Percentiles rank a stretch among this genome's conserved stretches.
phyloP scores from a whole-genome alignment of 805 yeast genomes.

The Wickerhamomyces sydowiorum region DNA sequence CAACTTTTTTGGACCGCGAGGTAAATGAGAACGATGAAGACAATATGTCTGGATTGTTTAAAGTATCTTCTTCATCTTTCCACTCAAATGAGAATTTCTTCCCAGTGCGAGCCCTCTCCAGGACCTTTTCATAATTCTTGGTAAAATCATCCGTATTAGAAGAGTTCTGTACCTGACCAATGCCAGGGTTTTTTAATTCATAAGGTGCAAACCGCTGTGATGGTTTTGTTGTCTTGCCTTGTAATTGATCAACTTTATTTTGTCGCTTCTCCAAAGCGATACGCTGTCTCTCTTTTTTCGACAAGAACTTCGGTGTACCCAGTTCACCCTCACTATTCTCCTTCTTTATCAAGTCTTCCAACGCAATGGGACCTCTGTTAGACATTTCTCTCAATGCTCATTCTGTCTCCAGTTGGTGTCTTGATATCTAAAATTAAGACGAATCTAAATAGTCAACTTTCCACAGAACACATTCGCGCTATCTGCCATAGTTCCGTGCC shows the following conservation, averaged over 20 bases:
- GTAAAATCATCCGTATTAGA: constrained; percentile 1
- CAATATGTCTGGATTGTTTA: constrained; percentile 36
- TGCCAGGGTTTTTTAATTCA: not conserved
- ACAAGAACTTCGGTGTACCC: constrained; percentile 36
- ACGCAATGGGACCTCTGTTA: constrained; percentile 27
- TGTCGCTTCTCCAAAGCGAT: constrained; percentile 22
- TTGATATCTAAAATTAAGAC: too few relatives aligned
- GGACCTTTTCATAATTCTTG: constrained; percentile 1
- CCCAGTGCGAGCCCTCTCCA: constrained; percentile 1
- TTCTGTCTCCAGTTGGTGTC: not conserved
- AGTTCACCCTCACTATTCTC: constrained; percentile 13
- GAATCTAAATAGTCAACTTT: too few relatives aligned
- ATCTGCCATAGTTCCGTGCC: constrained; percentile 2
- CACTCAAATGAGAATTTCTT: constrained; percentile 61
- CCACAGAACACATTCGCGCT: not conserved
- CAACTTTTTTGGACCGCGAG: constrained; percentile 9
- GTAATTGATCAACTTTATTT: constrained; percentile 6
- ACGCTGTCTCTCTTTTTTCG: constrained; percentile 38
- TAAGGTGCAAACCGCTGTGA: constrained; percentile 2
- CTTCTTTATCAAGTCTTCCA: constrained; percentile 29
- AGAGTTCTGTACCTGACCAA: constrained; percentile 2
- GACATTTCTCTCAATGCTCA: constrained; percentile 5
- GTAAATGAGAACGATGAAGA: constrained; percentile 17
- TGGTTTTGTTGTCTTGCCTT: not conserved
- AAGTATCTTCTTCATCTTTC: constrained; percentile 65